A percentile compares a stretch with the other conserved stretches of the same genome.
These are phyloP conservation scores for Atkinsonella hypoxylon DNA, from an alignment of 2,329 filamentous ascomycete species.

Conservation along the genomic window DNA sequence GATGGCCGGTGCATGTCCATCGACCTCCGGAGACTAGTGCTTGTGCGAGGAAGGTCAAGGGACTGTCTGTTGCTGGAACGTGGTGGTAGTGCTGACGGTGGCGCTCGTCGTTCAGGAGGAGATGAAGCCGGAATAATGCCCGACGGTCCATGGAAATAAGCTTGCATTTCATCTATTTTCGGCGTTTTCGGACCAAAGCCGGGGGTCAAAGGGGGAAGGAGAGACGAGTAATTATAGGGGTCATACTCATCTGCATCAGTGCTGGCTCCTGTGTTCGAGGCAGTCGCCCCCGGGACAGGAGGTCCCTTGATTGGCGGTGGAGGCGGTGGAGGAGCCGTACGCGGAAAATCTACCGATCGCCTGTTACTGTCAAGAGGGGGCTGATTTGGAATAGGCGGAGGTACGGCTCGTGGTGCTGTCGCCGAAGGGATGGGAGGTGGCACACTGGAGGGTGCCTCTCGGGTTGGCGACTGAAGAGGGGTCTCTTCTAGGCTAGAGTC, in stretches of 20 bases:
- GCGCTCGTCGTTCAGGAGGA: constrained; percentile 28
- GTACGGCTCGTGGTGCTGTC: constrained; percentile 44
- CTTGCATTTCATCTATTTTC: constrained; percentile 31
- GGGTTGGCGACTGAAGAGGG: constrained; percentile 43
- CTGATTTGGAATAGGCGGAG: constrained; percentile 54
- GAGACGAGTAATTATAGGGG: constrained; percentile 43
- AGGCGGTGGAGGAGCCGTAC: constrained; percentile 56
- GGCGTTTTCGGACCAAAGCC: constrained; percentile 24
- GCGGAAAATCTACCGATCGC: constrained; percentile 58
- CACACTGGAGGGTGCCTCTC: constrained; percentile 30
- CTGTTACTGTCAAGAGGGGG: constrained; percentile 42
- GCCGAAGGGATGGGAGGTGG: constrained; percentile 45
- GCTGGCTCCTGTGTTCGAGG: constrained; percentile 1
- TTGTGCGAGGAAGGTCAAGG: constrained; percentile 25
- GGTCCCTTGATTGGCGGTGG: constrained; percentile 16
- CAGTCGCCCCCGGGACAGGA: constrained; percentile 10
- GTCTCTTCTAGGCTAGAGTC: constrained; percentile 67
- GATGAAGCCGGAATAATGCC: constrained; percentile 29
- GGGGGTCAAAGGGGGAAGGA: constrained; percentile 13
- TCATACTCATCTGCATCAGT: constrained; percentile 57
- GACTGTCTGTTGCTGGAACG: constrained; percentile 19
- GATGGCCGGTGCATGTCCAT: constrained; percentile 66
- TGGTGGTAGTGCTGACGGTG: constrained; percentile 22
- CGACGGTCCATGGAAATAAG: constrained; percentile 35
- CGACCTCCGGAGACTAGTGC: constrained; percentile 42